Base-by-base conservation (phyloP, 73 alveolate species). In the Paramecium sonneborni region DNA sequence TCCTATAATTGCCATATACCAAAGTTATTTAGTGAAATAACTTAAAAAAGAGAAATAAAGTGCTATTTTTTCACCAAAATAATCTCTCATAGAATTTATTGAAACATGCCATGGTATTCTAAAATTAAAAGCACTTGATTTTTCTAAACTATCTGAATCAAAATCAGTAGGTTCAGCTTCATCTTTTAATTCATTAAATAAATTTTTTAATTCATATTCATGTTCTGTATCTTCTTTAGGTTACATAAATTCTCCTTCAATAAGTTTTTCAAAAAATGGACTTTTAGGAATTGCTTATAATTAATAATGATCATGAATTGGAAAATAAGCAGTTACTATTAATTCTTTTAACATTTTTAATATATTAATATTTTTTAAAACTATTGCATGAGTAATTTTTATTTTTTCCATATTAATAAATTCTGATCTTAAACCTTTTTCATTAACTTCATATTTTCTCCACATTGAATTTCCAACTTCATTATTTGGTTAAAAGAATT, bases 61-160 rank as follows among this genome's bases (percentile, higher is more conserved):
- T n/a, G 93, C 93, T 9, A 86, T 39, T 37, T 86, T 86, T 38
- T 86, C 93, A n/a, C 93, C 93, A 86, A 86, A 86, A 37, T 86
- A 86, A 86, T 86, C 93, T 38, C 93, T 86, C 56, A 86, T 18
- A 39, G 88, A 34, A 58, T 38, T 57, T n/a, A 86, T 58, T 37
- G 68, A 34, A 18, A 86, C 37, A 26, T 34, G 72, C 93, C 93
- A 86, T 24, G 93, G 93, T 6, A 26, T 58, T 68, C 72, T 86
- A 20, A 39, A 62, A 39, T 86, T 62, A 38, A 86, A 86, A 1
- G 52, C 76, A 35, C 56, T 58, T 52, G 68, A 85, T 58, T 57
- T 15, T 1, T 52, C 93, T 12, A 86, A 72, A 52, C 88, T 67
- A 10, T 86, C 88, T 30, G 74, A 70, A 58, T 86, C 93, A 58